Evolutionary conservation across 2,329 filamentous ascomycete genomes (phyloP), one percentile per base, ranked within the genome.

Genomic region (Penicillium sp.): DNA sequence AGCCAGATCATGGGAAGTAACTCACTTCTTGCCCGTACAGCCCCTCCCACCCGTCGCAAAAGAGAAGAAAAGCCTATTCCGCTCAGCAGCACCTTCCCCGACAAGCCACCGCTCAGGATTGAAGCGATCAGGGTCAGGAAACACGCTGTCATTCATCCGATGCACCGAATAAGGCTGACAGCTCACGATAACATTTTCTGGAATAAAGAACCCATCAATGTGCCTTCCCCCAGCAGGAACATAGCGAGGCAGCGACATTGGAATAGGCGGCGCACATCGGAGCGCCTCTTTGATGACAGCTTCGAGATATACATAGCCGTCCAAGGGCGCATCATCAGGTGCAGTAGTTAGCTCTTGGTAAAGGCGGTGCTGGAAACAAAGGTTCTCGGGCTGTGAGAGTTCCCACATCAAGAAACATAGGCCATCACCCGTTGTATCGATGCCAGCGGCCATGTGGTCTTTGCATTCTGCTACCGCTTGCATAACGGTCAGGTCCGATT

Each of bases 361-460:
- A 4, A 89, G 74, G 2, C 70, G 73, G 10, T 72, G 66, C 67
- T 88, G 86, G 45, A 82, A 74, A 2, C 67, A 55, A 1, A 74
- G 61, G 4, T 81, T 85, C 7, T 77, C 70, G 2, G 84, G 82
- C 58, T 83, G 81, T 1, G 86, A 89, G 2, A 90, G 76, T 66
- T 88, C 81, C 80, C 85, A 86, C 82, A 90, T 86, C 11, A 89
- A 75, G 64, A 89, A 89, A 64, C 85, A 88, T 0, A 89, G 74
- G 0, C 79, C 84, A 60, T 89, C 86, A 14, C 86, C 85, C 0
- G 86, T 89, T 0, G 87, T 89, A 62, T 89, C 86, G 56, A 89
- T 88, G 0, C 86, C 87, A 0, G 86, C 86, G 0, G 82, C 84
- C 82, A 89, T 84, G 67, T 89, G 86, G 61, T 89, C 86, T 53